A percentile compares a stretch with the other conserved stretches of the same genome.
phyloP scores from a whole-genome alignment of 129 eudicot genomes.

The Artemisia annua region DNA sequence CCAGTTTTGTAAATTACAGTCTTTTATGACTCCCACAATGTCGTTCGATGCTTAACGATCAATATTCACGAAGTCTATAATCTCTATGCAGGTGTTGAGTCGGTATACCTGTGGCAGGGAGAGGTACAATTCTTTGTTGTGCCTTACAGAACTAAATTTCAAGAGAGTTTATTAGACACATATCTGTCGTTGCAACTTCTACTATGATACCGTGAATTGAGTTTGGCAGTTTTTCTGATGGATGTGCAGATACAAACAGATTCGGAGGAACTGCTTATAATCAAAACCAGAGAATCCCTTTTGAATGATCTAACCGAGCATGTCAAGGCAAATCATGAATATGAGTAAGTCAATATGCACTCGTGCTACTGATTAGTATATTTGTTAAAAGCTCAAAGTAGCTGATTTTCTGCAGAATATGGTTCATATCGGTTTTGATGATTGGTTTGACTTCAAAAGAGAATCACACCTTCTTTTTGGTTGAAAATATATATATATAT shows the following conservation, averaged over 20 bases:
- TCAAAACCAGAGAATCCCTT: conserved; percentile 96
- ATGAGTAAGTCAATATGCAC: conserved; percentile 59
- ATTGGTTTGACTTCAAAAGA: background rate
- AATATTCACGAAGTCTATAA: background rate
- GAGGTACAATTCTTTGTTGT: conserved; percentile 51
- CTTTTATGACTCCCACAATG: background rate
- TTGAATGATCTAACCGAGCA: conserved; percentile 81
- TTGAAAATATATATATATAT: no score
- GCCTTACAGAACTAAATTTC: background rate
- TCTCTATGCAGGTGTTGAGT: conserved; percentile 73
- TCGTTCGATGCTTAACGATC: background rate
- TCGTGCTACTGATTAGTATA: background rate
- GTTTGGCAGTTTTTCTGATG: conserved; percentile 12
- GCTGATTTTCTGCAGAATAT: background rate
- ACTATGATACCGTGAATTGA: background rate
- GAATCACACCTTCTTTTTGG: background rate
- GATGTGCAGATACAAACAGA: conserved; percentile 79
- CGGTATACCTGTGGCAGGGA: conserved; percentile 91
- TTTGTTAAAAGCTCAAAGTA: no score
- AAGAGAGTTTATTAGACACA: background rate
- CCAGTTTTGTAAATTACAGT: background rate
- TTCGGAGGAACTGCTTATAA: conserved; percentile 93
- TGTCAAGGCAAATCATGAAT: conserved; percentile 94
- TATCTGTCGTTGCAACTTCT: background rate
- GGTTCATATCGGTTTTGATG: background rate